Percentiles rank a stretch among this genome's conserved stretches.
Conservation (phyloP, 257 asterid genomes). For the Gentiana straminea region DNA sequence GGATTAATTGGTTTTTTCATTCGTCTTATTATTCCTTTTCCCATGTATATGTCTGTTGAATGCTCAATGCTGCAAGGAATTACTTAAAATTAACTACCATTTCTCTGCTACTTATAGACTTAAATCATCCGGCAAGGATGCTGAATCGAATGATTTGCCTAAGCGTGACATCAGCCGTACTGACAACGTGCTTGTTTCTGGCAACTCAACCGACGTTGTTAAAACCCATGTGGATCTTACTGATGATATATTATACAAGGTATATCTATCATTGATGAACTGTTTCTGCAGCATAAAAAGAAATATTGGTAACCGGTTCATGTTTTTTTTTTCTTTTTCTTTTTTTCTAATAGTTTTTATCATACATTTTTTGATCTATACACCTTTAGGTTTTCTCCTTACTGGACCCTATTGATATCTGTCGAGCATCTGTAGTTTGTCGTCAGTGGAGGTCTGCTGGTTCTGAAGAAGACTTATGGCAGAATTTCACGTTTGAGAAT, state of each 20-base stretch:
- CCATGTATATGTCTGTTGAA: no score
- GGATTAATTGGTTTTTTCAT: no score
- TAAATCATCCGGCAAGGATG: no score
- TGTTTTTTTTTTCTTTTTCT: no score
- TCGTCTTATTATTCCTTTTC: no score
- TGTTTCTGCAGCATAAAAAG: no score
- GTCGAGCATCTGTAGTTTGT: slow-evolving; percentile 89
- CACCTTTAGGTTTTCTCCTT: slow-evolving; percentile 64
- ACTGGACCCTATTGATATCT: slow-evolving; percentile 77
- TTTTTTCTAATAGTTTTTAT: neutral
- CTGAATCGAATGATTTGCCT: slow-evolving; percentile 5
- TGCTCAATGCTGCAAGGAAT: no score
- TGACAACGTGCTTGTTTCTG: slow-evolving; percentile 25
- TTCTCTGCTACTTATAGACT: no score
- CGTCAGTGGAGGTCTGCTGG: slow-evolving; percentile 95
- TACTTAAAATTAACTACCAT: no score
- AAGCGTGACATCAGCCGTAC: slow-evolving; percentile 17
- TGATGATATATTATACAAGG: slow-evolving; percentile 94
- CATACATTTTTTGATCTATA: neutral
- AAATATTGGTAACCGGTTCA: no score
- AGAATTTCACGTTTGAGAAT: slow-evolving; percentile 76
- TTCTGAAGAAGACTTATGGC: slow-evolving; percentile 98
- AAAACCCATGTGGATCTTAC: slow-evolving; percentile 93
- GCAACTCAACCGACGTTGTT: slow-evolving; percentile 18
- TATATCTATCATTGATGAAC: slow-evolving; percentile 14